Conservation (phyloP, 1,139 yeast species). For the Diutina neorugosa region DNA sequence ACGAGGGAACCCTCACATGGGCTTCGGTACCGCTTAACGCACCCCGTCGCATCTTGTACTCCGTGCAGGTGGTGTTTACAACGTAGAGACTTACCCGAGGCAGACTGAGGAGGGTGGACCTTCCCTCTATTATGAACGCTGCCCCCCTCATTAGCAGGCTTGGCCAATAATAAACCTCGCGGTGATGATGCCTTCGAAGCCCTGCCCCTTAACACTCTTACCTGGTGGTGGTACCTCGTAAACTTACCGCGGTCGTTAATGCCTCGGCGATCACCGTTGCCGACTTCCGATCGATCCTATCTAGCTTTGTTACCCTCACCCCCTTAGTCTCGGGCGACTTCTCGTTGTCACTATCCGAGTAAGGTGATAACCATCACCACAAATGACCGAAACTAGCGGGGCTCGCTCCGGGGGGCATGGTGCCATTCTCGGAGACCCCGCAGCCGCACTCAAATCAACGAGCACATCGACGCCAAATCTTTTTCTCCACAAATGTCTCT, state of each 20-base stretch:
- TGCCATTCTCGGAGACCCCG: background rate
- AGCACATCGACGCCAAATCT: background rate
- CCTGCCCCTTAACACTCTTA: background rate
- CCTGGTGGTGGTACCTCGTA: background rate
- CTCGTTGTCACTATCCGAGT: background rate
- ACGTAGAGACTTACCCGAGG: background rate
- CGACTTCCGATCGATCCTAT: background rate
- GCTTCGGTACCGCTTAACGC: no score
- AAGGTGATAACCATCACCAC: background rate
- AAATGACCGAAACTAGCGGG: no score
- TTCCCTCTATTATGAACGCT: background rate
- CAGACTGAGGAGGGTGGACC: background rate
- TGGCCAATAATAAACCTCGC: background rate
- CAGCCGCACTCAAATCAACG: background rate
- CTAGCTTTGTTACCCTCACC: background rate
- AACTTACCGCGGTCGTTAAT: background rate
- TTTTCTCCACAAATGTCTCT: constrained; percentile 30
- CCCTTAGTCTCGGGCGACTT: no score
- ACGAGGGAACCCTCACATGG: no score
- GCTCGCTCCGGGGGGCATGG: no score
- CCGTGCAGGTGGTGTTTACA: no score
- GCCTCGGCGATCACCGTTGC: background rate
- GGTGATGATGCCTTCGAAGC: background rate
- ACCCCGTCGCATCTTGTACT: no score
- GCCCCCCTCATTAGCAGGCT: background rate